Conservation (phyloP, 1,139 yeast genomes). For the Saccharomyces hybrid region DNA sequence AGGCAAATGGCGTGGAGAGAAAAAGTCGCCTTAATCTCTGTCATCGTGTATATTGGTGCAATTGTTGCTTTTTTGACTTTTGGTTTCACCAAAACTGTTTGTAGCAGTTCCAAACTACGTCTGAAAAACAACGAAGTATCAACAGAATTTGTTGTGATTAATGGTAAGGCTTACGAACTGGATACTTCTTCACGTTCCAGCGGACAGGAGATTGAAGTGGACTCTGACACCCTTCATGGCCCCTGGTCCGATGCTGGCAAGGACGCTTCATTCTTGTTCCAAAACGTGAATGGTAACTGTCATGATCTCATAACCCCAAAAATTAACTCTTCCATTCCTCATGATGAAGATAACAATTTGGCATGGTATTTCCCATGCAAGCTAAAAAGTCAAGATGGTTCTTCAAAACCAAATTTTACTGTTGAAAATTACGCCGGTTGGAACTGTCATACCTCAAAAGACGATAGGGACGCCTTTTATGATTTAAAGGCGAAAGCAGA, state of each 20-base stretch:
- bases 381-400: slow-evolving; percentile 60
- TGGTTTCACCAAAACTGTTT: slow-evolving; percentile 85
- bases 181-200: slow-evolving; percentile 67
- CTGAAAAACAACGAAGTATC: slow-evolving; percentile 52
- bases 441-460: slow-evolving; percentile 78
- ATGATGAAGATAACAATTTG: slow-evolving; percentile 48
- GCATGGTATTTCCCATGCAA: slow-evolving; percentile 98
- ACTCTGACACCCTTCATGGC: slow-evolving; percentile 69
- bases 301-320: slow-evolving; percentile 72
- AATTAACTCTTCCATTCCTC: slow-evolving; percentile 63
- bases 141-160: slow-evolving; percentile 59
- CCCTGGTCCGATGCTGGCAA: slow-evolving; percentile 83
- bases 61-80: slow-evolving; percentile 81
- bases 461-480: slow-evolving; percentile 66
- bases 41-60: slow-evolving; percentile 67
- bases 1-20: slow-evolving; percentile 97
- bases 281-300: slow-evolving; percentile 93
- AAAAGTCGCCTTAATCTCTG: slow-evolving; percentile 74
- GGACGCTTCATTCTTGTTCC: slow-evolving; percentile 86
- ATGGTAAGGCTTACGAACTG: slow-evolving; percentile 75
- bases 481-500: slow-evolving; percentile 56
- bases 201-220: slow-evolving; percentile 66
- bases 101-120: slow-evolving; percentile 46
- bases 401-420: slow-evolving; percentile 55
- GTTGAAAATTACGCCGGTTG: slow-evolving; percentile 64